Evolutionary conservation across 2,329 filamentous ascomycete species (phyloP), one percentile per base, ranked within the genome.

Genomic region (Penicillium sp.): DNA sequence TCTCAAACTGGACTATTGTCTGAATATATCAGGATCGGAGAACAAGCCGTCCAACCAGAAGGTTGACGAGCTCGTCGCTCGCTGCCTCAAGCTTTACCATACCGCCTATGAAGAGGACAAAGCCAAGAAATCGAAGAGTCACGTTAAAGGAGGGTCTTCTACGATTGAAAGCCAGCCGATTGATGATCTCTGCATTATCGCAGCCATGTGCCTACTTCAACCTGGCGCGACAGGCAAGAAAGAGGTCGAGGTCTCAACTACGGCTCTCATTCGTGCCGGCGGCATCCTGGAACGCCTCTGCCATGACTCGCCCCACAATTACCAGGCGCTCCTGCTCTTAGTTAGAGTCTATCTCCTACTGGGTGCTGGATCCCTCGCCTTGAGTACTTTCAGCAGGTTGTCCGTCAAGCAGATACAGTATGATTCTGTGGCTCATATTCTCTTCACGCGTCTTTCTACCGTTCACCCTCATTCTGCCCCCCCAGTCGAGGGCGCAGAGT

Each of bases 391-490:
- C 64, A 70, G 72, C 60, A 77, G 75, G 57, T 73, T 82, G 18
- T 78, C 77, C 16, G 72, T 82, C 52, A 82, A 82, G 63, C 79
- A 82, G 54, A 64, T 82, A 59, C 80, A 82, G 65, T 79, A 75
- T 62, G 79, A 81, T 62, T 78, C 76, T 18, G 75, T 82, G 46
- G 76, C 78, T 6, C 79, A 82, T 67, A 75, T 79, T 41, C 66
- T 82, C 13, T 78, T 79, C 61, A 81, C 79, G 0, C 78, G 79
- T 19, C 73, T 82, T 41, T 76, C 78, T 31, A 78, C 77, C 1
- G 74, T 81, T 22, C 80, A 82, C 58, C 80, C 80, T 37, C 73
- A 77, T 50, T 69, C 73, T 27, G 75, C 71, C 14, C 75, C 77
- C 5, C 74, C 77, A 1, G 69, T 74, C 50, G 75, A 77, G 52